Base-by-base conservation (phyloP, 805 yeast species). In the Brettanomyces naardenensis region DNA sequence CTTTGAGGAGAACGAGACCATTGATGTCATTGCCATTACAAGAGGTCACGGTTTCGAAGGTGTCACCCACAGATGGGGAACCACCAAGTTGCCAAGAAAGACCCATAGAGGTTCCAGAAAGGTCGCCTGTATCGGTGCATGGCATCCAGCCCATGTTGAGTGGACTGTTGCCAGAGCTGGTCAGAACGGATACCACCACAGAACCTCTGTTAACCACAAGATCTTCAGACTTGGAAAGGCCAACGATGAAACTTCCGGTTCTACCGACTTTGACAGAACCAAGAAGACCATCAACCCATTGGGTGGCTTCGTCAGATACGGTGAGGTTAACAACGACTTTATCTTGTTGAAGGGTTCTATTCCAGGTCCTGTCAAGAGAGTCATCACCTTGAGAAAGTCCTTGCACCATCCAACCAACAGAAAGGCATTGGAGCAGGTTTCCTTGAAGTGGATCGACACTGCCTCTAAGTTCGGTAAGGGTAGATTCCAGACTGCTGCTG, bases 41-140 rank as follows among this genome's bases (percentile, higher is more conserved):
- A 90, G 85, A 81, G 99, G 99, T 92, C 96, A 92, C 80, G 99
- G 99, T 81, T 89, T 85, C 87, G 98, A 92, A 77, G 99, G 99
- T 89, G 97, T 90, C 65, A 92, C 99, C 78, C 96, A 89, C 88
- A 87, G 99, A 86, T 92, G 97, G 97, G 99, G 99, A 70, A 92
- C 98, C 84, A 94, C 89, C 89, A 89, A 84, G 81, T 79, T 92
- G 61, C 98, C 99, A 75, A 88, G 99, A 80, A 92, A 92, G 95
- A 92, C 99, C 71, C 99, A 92, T 75, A 89, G 97, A 85, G 99
- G 99, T 90, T 78, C 90, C 70, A 88, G 99, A 83, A 92, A 92
- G 87, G 99, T 92, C 75, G 99, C 98, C 67, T 92, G 99, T 87
- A 92, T 92, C 66, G 99, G 99, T 82, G 97, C 99, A 68, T 92